phyloP scores from a whole-genome alignment of 2,329 filamentous ascomycete species.

The Neofusicoccum laricinum region DNA sequence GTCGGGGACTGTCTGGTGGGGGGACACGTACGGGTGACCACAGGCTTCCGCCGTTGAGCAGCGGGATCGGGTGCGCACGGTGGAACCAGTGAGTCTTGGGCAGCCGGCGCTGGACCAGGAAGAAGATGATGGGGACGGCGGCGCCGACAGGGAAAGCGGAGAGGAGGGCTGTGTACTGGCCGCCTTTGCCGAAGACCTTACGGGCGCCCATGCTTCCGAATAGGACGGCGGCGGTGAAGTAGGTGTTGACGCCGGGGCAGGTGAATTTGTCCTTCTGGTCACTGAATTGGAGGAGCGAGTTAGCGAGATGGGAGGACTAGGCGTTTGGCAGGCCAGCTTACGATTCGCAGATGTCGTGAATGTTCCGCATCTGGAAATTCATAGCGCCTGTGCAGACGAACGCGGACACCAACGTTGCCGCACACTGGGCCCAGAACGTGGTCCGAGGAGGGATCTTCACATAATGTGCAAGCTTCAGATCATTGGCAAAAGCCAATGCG shows the following conservation, averaged over 20 bases:
- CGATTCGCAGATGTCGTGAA: constrained; percentile 60
- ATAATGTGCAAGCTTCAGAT: constrained; percentile 42
- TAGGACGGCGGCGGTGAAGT: constrained; percentile 61
- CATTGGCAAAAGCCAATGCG: constrained; percentile 20
- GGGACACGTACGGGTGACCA: constrained; percentile 17
- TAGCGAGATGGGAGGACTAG: not conserved
- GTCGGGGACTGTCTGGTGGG: not conserved
- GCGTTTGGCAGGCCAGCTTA: not conserved
- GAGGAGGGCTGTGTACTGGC: constrained; percentile 68
- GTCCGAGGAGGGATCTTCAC: constrained; percentile 62
- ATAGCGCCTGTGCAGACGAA: constrained; percentile 65
- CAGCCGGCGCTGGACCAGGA: constrained; percentile 41
- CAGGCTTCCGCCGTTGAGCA: constrained; percentile 16
- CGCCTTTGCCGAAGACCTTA: constrained; percentile 63
- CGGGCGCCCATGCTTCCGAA: constrained; percentile 69
- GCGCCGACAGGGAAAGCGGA: constrained; percentile 47
- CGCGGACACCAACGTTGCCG: constrained; percentile 64
- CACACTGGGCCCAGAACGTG: constrained; percentile 66
- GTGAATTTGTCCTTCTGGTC: constrained; percentile 43
- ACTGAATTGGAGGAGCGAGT: not conserved
- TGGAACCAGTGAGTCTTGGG: constrained; percentile 60
- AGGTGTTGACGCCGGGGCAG: constrained; percentile 57
- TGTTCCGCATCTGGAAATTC: constrained; percentile 55
- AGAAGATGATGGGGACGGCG: constrained; percentile 55
- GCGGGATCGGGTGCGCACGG: constrained; percentile 24